Evolutionary conservation across 331 rosid genomes (phyloP).

Genomic region (Dryas integrifolia): DNA sequence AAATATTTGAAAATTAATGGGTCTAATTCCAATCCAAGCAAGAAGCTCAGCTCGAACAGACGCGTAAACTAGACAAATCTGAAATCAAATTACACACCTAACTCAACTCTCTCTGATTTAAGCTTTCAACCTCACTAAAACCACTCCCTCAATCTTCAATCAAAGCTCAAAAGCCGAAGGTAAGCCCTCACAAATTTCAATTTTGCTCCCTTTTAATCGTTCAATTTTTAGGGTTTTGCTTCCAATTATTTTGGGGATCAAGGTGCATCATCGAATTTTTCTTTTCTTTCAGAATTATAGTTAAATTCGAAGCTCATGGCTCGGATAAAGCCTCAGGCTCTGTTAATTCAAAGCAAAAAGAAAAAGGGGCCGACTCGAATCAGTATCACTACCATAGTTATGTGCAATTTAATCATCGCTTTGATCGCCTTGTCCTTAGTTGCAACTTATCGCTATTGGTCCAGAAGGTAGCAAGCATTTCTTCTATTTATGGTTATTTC

Average conservation of each 20-base stretch:
- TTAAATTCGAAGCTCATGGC: constrained; percentile 46
- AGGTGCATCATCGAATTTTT: neutral
- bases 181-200: neutral
- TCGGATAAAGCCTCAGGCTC: constrained; percentile 85
- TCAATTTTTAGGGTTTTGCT: neutral
- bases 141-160: neutral
- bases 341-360: constrained; percentile 84
- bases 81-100: neutral
- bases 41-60: neutral
- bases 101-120: neutral
- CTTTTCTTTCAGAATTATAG: neutral
- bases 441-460: constrained; percentile 67
- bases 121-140: neutral
- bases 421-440: constrained; percentile 55
- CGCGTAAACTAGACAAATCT: too few relatives aligned
- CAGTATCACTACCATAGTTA: constrained; percentile 47
- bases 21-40: neutral
- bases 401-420: constrained; percentile 52
- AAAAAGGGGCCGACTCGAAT: constrained; percentile 80
- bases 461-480: constrained; percentile 45
- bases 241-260: constrained; percentile 13
- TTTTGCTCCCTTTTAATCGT: neutral
- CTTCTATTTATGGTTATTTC: neutral
- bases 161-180: neutral
- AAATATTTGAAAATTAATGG: neutral